phyloP scores from a whole-genome alignment of 1,284 basidiomycete species.

The Irpex sp. region DNA sequence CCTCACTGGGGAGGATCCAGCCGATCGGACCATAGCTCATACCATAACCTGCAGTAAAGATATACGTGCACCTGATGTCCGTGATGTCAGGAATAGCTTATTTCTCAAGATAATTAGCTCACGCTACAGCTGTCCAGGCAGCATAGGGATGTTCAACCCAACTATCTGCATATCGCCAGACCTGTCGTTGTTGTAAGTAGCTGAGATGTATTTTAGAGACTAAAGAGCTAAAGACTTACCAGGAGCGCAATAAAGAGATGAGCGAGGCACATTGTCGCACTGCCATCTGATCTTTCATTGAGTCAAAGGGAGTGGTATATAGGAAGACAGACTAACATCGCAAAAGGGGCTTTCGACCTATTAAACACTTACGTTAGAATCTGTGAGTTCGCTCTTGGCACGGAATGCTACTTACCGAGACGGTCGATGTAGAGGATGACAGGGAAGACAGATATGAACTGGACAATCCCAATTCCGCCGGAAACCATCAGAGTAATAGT shows the following conservation, averaged over 20 bases:
- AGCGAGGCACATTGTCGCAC: conserved; percentile 66
- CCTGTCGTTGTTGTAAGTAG: conserved; percentile 29
- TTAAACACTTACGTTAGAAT: not conserved
- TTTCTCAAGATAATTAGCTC: conserved; percentile 22
- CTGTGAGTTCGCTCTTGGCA: not conserved
- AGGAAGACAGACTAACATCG: conserved; percentile 34
- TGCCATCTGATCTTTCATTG: conserved; percentile 45
- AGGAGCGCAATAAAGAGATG: conserved; percentile 71
- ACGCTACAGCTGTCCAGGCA: conserved; percentile 68
- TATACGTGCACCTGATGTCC: conserved; percentile 55
- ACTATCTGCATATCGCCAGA: conserved; percentile 44
- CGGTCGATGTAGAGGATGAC: conserved; percentile 69
- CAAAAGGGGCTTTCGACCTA: conserved; percentile 62
- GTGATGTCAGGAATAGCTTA: too few species aligned
- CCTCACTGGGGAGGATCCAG: conserved; percentile 80
- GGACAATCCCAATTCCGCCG: conserved; percentile 77
- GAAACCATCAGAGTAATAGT: conserved; percentile 61
- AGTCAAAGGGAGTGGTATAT: not conserved
- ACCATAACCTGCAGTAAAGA: conserved; percentile 82
- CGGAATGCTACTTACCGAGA: conserved; percentile 46
- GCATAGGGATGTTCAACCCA: conserved; percentile 55
- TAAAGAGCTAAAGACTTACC: conserved; percentile 36
- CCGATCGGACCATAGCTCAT: conserved; percentile 82
- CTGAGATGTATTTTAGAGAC: not conserved
- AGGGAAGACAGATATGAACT: conserved; percentile 73